Conservation (phyloP, 306 rosid species). For the Prunus salicina region DNA sequence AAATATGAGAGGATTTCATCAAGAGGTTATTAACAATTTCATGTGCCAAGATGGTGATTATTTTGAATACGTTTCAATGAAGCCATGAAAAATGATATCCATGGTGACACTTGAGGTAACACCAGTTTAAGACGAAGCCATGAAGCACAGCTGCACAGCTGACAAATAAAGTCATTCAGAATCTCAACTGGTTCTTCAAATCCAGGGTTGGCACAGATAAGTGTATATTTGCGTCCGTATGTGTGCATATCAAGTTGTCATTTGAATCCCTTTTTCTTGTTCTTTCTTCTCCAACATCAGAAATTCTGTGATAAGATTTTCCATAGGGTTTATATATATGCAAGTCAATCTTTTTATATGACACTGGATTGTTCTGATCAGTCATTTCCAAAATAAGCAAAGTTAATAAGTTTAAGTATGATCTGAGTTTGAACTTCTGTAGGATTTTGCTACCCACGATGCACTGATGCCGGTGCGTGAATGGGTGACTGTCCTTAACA, state of each 20-base stretch:
- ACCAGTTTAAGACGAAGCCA: background rate
- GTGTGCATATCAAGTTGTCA: background rate
- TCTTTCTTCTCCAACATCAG: background rate
- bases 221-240: constrained; percentile 3
- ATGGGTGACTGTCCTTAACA: background rate
- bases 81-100: background rate
- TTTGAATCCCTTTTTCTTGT: background rate
- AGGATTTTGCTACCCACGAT: too few species aligned
- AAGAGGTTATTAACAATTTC: constrained; percentile 2
- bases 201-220: background rate
- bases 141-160: background rate
- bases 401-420: background rate
- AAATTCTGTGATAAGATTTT: background rate
- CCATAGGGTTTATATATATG: background rate
- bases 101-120: background rate
- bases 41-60: constrained; percentile 3
- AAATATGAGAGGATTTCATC: constrained; percentile 25
- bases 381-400: background rate
- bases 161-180: constrained; percentile 7
- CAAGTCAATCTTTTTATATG: background rate
- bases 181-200: background rate
- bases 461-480: background rate
- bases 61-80: background rate
- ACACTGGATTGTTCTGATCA: background rate
- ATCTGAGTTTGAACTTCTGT: background rate